Evolutionary conservation across 1,284 basidiomycete species (phyloP).

Genomic region (Leccinum subspadiceum): DNA sequence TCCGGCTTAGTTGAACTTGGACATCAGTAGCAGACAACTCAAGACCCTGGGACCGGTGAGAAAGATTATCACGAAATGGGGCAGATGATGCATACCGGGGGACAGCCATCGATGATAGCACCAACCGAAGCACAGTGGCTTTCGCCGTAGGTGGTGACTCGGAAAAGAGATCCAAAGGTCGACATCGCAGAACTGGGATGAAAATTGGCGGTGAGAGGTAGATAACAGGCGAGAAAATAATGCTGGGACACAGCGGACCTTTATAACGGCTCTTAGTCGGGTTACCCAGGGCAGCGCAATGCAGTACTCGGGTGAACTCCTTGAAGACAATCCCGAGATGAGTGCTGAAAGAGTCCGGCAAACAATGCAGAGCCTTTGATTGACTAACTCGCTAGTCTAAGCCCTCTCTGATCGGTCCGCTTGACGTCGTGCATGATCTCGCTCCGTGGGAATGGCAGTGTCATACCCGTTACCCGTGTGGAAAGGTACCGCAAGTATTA

Average conservation of each 20-base stretch:
- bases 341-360: not conserved
- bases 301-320: slow-evolving; percentile 26
- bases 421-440: not conserved
- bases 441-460: slow-evolving; percentile 24
- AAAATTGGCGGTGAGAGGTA: slow-evolving; percentile 15
- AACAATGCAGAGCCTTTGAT: slow-evolving; percentile 3
- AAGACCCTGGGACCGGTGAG: slow-evolving; percentile 63
- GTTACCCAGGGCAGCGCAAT: slow-evolving; percentile 11
- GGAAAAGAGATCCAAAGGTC: slow-evolving; percentile 86
- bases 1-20: slow-evolving; percentile 88
- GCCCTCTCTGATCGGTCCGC: slow-evolving; percentile 1
- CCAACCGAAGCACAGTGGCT: slow-evolving; percentile 97
- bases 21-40: slow-evolving; percentile 81
- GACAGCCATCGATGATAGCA: slow-evolving; percentile 96
- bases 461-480: not conserved
- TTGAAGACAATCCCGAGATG: slow-evolving; percentile 11
- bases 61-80: slow-evolving; percentile 6
- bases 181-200: slow-evolving; percentile 63
- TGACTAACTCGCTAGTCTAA: not conserved
- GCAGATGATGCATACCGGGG: slow-evolving; percentile 63
- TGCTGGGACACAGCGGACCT: slow-evolving; percentile 12
- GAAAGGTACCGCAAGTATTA: slow-evolving; percentile 1
- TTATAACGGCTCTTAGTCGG: slow-evolving; percentile 16
- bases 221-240: not conserved
- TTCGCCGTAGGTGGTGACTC: slow-evolving; percentile 98